Evolutionary conservation across 768 basidiomycete species (phyloP).

Genomic region (Boletus tomentosulus): DNA sequence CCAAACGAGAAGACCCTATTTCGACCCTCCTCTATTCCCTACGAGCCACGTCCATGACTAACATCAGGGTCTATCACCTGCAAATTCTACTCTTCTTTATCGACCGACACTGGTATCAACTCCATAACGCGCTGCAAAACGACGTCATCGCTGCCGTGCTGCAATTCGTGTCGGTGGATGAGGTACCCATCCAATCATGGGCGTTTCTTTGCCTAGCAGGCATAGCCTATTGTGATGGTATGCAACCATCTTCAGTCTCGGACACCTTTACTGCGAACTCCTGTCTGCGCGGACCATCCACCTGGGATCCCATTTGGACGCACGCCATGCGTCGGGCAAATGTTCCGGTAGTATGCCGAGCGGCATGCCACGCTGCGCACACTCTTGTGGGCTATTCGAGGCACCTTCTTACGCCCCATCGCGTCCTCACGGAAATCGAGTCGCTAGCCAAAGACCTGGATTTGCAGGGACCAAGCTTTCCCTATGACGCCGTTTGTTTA

Average conservation of each 20-base stretch:
- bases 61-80: constrained; percentile 47
- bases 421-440: constrained; percentile 71
- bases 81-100: constrained; percentile 85
- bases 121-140: constrained; percentile 57
- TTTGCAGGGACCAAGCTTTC: constrained; percentile 84
- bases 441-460: constrained; percentile 76
- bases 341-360: constrained; percentile 65
- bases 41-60: constrained; percentile 28
- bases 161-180: constrained; percentile 60
- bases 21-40: constrained; percentile 49
- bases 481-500: constrained; percentile 85
- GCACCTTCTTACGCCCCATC: constrained; percentile 48
- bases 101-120: constrained; percentile 64
- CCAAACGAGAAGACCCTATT: constrained; percentile 57
- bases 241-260: constrained; percentile 1
- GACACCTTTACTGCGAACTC: background rate
- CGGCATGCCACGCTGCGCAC: constrained; percentile 70
- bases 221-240: constrained; percentile 52
- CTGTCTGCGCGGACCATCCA: constrained; percentile 21
- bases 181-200: constrained; percentile 74
- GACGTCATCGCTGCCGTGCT: constrained; percentile 54
- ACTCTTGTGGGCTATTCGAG: constrained; percentile 45
- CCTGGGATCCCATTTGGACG: constrained; percentile 84
- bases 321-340: constrained; percentile 73
- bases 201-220: constrained; percentile 76